Evolutionary conservation across 1,139 yeast species (phyloP).

Genomic region (Candida mesenterica): DNA sequence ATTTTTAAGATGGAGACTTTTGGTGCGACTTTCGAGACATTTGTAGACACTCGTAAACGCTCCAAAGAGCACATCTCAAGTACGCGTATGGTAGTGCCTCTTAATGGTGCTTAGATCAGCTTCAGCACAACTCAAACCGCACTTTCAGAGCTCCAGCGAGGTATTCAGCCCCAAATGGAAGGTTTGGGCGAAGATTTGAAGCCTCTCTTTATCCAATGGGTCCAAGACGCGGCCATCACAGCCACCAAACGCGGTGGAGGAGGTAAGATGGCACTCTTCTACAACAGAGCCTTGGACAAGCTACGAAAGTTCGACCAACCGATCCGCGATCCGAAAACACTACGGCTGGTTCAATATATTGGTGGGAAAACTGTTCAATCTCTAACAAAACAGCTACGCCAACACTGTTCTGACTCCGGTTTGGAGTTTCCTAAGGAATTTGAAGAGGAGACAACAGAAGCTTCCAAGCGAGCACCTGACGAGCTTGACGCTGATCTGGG

Average conservation of each 20-base stretch:
- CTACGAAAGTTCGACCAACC: conserved; percentile 40
- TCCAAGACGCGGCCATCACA: conserved; percentile 46
- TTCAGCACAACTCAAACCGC: too few species aligned
- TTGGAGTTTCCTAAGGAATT: conserved; percentile 40
- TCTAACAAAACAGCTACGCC: conserved; percentile 40
- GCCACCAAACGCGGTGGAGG: conserved; percentile 39
- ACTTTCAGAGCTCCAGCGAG: too few species aligned
- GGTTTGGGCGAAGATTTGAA: conserved; percentile 23
- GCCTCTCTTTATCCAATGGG: conserved; percentile 49
- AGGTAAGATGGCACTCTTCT: conserved; percentile 40
- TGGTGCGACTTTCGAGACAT: background rate
- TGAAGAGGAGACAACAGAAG: conserved; percentile 13
- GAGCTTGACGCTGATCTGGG: background rate
- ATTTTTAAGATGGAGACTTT: conserved; percentile 1
- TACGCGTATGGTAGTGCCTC: too few species aligned
- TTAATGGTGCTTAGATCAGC: too few species aligned
- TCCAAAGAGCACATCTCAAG: too few species aligned
- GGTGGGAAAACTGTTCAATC: conserved; percentile 60
- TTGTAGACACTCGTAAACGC: too few species aligned
- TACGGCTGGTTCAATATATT: conserved; percentile 51
- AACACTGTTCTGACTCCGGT: conserved; percentile 47
- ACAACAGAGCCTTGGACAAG: conserved; percentile 48
- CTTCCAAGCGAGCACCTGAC: background rate
- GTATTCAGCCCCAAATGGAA: too few species aligned
- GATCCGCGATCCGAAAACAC: conserved; percentile 50